Evolutionary conservation across 1,284 basidiomycete genomes (phyloP), one percentile per base, ranked within the genome.

Genomic region (Trichosporon ovoides): DNA sequence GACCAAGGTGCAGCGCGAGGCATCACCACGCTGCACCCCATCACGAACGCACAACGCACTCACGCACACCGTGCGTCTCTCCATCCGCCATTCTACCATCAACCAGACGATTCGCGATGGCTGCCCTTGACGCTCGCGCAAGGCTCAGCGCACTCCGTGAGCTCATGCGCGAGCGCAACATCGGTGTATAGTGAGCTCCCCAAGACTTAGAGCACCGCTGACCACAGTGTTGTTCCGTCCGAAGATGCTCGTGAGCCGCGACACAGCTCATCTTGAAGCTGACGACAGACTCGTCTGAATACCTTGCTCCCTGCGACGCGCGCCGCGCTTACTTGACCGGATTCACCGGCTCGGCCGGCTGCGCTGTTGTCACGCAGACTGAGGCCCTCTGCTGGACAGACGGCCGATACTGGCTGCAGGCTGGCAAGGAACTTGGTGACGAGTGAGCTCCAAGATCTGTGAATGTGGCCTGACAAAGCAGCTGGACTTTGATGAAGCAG

Each of bases 401-500:
- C 78, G 94, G 94, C 1, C 81, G 95, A 46, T 98, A 98, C 76
- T 96, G 89, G 71, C 79, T 96, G 13, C 95, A 98, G 77, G 95
- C 94, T 0, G 85, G 83, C 59, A 85, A 94, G 68, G 88, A 98
- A 78, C 80, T 98, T 50, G 91, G 95, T 69, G 69, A 82, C 83
- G 89, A 71, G 76, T 75, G 83, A 59, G 67, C 59, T 28, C n/a
- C n/a, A n/a, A n/a, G n/a, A 13, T 12, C 12, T 89, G 94, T 68
- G 68, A 81, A 84, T 88, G 68, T 74, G 66, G 83, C 52, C 53
- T 50, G 24, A 58, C 9, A 35, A 7, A 2, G 9, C 53, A 92
- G 94, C 64, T 98, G 94, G 94, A 88, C 83, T 2, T 78, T 98
- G 68, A 93, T 95, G 89, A 95, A 91, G 74, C 85, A 89, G 67